Evolutionary conservation across 2,329 filamentous ascomycete genomes (phyloP).

Genomic region (Ophiobolus disseminans): DNA sequence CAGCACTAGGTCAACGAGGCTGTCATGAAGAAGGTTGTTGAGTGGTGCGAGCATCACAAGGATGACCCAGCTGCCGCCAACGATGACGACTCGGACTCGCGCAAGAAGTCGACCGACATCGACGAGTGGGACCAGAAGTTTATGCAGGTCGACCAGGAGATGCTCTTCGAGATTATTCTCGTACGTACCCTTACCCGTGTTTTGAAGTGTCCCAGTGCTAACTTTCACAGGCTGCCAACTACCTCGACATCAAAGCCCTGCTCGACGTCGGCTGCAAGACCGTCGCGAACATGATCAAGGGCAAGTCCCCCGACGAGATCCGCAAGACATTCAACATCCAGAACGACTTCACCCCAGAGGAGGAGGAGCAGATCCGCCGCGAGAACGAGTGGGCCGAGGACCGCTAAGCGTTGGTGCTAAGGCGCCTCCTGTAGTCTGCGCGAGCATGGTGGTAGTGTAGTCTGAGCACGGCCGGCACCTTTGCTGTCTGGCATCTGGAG

Average conservation of each 20-base stretch:
- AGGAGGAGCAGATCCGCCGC: constrained; percentile 87
- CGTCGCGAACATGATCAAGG: constrained; percentile 99
- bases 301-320: constrained; percentile 98
- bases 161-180: constrained; percentile 99
- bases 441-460: no score
- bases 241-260: constrained; percentile 97
- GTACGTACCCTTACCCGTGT: constrained; percentile 60
- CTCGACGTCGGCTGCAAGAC: constrained; percentile 99
- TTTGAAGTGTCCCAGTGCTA: no score
- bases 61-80: constrained; percentile 80
- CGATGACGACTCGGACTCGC: constrained; percentile 90
- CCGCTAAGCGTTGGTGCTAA: constrained; percentile 30
- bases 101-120: constrained; percentile 98
- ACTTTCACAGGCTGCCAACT: constrained; percentile 81
- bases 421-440: neutral
- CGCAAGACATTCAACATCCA: constrained; percentile 99
- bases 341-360: constrained; percentile 98
- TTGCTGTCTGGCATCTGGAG: neutral
- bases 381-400: constrained; percentile 62
- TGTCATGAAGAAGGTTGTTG: constrained; percentile 93
- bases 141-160: constrained; percentile 99
- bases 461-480: neutral
- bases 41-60: constrained; percentile 97
- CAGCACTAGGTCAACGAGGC: constrained; percentile 76
- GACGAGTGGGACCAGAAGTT: constrained; percentile 99